phyloP scores from a whole-genome alignment of 345 rosid species.

The Acer negundo region DNA sequence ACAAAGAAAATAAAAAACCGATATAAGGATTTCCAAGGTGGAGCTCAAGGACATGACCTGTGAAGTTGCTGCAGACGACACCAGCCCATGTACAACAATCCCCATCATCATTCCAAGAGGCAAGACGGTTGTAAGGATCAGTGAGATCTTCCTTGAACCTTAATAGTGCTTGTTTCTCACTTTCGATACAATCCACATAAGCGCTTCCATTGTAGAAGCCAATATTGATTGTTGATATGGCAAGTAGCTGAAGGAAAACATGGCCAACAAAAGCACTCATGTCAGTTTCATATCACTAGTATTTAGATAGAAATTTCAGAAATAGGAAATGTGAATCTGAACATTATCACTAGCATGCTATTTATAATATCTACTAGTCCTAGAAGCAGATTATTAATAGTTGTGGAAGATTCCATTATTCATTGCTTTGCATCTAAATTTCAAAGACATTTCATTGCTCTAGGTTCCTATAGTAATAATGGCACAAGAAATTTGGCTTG shows the following conservation, averaged over 20 bases:
- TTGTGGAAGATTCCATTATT: too few species aligned
- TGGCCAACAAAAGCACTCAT: background rate
- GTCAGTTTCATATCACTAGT: background rate
- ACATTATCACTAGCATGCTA: background rate
- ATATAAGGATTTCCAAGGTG: background rate
- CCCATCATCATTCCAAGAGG: background rate
- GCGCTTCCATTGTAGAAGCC: background rate
- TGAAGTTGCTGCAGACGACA: background rate
- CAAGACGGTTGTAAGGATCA: background rate
- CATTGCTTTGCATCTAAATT: too few species aligned
- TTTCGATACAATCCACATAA: background rate
- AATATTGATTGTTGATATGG: background rate
- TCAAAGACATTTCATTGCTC: too few species aligned
- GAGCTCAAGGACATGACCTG: background rate
- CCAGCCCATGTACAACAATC: background rate
- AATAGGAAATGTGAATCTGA: background rate
- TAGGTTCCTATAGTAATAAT: too few species aligned
- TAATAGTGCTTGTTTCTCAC: background rate
- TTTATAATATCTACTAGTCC: background rate
- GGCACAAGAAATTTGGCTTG: too few species aligned
- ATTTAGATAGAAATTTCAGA: too few species aligned
- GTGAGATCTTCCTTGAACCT: constrained; percentile 1
- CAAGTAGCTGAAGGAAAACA: background rate
- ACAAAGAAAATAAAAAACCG: too few species aligned
- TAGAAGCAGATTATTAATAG: too few species aligned